These are phyloP conservation scores for Chlorella sp. DNA, from an alignment of 139 green algal species.

Conservation along the genomic window DNA sequence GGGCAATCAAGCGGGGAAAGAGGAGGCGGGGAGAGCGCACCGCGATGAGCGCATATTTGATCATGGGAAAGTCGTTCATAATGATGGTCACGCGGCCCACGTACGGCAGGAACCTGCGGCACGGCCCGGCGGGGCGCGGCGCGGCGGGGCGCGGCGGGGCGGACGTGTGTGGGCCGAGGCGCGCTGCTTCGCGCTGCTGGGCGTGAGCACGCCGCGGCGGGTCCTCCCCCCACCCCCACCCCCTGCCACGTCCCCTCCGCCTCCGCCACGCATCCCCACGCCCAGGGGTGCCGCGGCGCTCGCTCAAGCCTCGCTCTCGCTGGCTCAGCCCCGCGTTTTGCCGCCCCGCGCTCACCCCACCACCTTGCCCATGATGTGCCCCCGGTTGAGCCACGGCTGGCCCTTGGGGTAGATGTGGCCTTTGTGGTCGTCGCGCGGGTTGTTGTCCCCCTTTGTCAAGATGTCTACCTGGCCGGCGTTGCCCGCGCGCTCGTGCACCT, in stretches of 20 bases:
- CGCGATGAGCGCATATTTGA: constrained; percentile 92
- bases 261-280: too few species aligned
- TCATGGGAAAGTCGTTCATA: constrained; percentile 96
- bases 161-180: background rate
- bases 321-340: too few species aligned
- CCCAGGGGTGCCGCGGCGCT: too few species aligned
- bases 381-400: constrained; percentile 83
- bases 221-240: too few species aligned
- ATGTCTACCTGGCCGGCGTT: constrained; percentile 67
- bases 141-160: constrained; percentile 1
- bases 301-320: too few species aligned
- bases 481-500: constrained; percentile 46
- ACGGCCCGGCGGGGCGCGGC: too few species aligned
- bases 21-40: too few species aligned
- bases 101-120: constrained; percentile 85
- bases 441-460: constrained; percentile 98
- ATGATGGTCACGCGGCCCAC: constrained; percentile 97
- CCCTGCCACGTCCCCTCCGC: too few species aligned
- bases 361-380: constrained; percentile 96
- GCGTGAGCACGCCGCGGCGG: too few species aligned
- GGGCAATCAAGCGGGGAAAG: too few species aligned
- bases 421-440: constrained; percentile 92
- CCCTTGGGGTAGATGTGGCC: constrained; percentile 86
- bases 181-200: too few species aligned
- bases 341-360: constrained; percentile 91